Conservation (phyloP, 2,329 filamentous ascomycete species). For the Aureobasidium sp. region DNA sequence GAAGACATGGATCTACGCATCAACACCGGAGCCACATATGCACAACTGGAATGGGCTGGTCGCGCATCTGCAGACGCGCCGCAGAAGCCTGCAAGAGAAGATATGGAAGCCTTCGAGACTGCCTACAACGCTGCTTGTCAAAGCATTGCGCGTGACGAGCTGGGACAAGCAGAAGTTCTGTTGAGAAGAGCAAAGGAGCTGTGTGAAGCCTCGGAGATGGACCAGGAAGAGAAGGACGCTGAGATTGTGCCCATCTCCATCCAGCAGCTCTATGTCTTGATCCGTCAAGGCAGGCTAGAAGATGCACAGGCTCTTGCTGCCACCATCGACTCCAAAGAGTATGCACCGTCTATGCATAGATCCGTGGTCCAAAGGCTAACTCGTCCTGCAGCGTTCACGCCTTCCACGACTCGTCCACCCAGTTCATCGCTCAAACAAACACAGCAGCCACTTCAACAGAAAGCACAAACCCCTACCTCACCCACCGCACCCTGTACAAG, state of each 20-base stretch:
- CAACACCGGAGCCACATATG: slow-evolving; percentile 64
- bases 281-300: slow-evolving; percentile 56
- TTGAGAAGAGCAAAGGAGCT: slow-evolving; percentile 63
- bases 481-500: slow-evolving; percentile 54
- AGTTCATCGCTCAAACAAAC: slow-evolving; percentile 62
- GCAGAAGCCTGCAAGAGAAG: slow-evolving; percentile 51
- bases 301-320: slow-evolving; percentile 59
- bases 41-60: slow-evolving; percentile 66
- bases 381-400: slow-evolving; percentile 52
- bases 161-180: slow-evolving; percentile 57
- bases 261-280: slow-evolving; percentile 67
- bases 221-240: slow-evolving; percentile 64
- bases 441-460: slow-evolving; percentile 41
- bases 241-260: slow-evolving; percentile 70
- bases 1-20: slow-evolving; percentile 71
- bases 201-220: slow-evolving; percentile 54
- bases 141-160: slow-evolving; percentile 61
- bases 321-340: slow-evolving; percentile 57
- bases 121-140: slow-evolving; percentile 74
- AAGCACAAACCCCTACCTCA: slow-evolving; percentile 58
- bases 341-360: slow-evolving; percentile 27
- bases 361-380: background rate
- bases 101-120: slow-evolving; percentile 70
- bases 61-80: slow-evolving; percentile 42
- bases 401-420: slow-evolving; percentile 59